phyloP scores from a whole-genome alignment of 495 filamentous ascomycete species.

The Thermothielavioides terrestris region DNA sequence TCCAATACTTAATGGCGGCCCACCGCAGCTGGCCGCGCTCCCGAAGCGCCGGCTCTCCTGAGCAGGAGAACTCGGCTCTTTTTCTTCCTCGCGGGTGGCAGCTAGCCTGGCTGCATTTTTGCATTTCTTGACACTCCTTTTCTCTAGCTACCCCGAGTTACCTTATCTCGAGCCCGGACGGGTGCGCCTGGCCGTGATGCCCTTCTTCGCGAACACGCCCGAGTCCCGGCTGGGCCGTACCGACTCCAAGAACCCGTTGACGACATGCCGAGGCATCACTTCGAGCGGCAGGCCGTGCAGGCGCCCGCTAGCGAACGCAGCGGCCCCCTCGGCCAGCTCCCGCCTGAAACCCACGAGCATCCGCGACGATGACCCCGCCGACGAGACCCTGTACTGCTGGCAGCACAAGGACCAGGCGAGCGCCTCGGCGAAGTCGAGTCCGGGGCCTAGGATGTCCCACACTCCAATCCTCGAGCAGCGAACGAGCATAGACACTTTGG shows the following conservation, averaged over 20 bases:
- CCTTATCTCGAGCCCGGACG: no score
- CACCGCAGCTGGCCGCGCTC: slow-evolving; percentile 5
- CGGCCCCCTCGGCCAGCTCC: slow-evolving; percentile 23
- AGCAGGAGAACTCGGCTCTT: background rate
- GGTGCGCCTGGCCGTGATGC: slow-evolving; percentile 52
- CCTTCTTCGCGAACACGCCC: slow-evolving; percentile 73
- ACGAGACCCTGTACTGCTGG: slow-evolving; percentile 66
- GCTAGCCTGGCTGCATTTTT: no score
- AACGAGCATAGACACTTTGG: slow-evolving; percentile 73
- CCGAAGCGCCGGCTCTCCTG: background rate
- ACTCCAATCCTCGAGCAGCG: slow-evolving; percentile 44
- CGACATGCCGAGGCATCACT: slow-evolving; percentile 84
- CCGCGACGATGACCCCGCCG: slow-evolving; percentile 40
- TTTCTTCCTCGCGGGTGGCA: slow-evolving; percentile 1
- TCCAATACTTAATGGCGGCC: slow-evolving; percentile 16
- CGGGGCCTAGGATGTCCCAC: slow-evolving; percentile 26
- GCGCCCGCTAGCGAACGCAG: slow-evolving; percentile 46
- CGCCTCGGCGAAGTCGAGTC: slow-evolving; percentile 33
- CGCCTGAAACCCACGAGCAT: slow-evolving; percentile 32
- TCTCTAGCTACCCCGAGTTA: background rate
- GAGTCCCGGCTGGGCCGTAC: slow-evolving; percentile 67
- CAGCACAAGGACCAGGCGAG: slow-evolving; percentile 84
- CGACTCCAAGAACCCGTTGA: slow-evolving; percentile 74
- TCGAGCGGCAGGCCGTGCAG: slow-evolving; percentile 69
- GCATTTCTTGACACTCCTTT: no score